These are phyloP conservation scores for Candida gigantensis DNA, from an alignment of 1,139 yeast genomes.

Conservation along the genomic window DNA sequence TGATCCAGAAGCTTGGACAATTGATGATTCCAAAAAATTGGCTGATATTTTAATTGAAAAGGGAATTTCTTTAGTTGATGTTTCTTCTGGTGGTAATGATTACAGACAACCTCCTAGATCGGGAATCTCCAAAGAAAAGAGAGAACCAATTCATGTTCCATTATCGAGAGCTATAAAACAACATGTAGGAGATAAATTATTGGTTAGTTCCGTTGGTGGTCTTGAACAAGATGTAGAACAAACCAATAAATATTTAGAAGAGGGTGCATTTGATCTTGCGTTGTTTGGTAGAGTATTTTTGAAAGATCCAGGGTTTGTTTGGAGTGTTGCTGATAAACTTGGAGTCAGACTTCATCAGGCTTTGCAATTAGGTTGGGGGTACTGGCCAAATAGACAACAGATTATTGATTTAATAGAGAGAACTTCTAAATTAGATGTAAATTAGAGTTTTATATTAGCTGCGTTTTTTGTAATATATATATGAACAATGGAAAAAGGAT, in stretches of 20 bases:
- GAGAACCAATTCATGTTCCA: constrained; percentile 31
- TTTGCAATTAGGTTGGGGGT: constrained; percentile 33
- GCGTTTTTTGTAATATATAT: too few relatives aligned
- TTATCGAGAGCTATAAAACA: constrained; percentile 45
- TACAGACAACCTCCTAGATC: constrained; percentile 30
- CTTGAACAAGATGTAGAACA: constrained; percentile 28
- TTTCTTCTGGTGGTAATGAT: constrained; percentile 56
- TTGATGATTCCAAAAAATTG: constrained; percentile 47
- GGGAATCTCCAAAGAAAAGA: constrained; percentile 12
- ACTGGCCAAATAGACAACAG: constrained; percentile 19
- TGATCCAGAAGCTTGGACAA: constrained; percentile 44
- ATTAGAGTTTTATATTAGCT: not conserved
- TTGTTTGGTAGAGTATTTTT: constrained; percentile 48
- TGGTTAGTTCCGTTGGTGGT: constrained; percentile 51
- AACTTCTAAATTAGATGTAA: constrained; percentile 12
- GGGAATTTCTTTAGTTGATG: constrained; percentile 55
- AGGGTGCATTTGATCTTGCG: constrained; percentile 47
- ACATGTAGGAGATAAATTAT: constrained; percentile 40
- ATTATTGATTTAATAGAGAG: constrained; percentile 17
- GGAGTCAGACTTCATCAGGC: constrained; percentile 42
- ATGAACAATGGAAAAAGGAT: too few relatives aligned
- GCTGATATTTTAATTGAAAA: constrained; percentile 40
- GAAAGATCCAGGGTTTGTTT: constrained; percentile 49
- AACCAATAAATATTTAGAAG: constrained; percentile 41
- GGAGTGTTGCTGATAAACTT: constrained; percentile 51